Conservation (phyloP, 2,329 filamentous ascomycete genomes). For the Periconia digitata region DNA sequence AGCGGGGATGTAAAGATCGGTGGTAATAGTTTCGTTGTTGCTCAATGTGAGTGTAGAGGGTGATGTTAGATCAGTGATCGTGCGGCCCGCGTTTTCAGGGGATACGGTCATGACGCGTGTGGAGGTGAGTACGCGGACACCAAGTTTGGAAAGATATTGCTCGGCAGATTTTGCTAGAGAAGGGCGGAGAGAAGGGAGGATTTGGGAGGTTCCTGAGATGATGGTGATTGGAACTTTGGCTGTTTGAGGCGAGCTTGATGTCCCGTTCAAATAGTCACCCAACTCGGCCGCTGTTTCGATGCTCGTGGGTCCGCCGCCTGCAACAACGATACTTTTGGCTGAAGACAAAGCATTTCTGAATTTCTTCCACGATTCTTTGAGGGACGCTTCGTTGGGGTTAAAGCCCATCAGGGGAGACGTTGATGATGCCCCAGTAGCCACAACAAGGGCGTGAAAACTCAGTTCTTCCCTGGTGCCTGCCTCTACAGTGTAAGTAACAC, state of each 20-base stretch:
- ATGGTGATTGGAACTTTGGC: conserved; percentile 42
- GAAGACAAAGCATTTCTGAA: conserved; percentile 43
- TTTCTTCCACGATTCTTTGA: conserved; percentile 25
- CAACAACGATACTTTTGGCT: conserved; percentile 51
- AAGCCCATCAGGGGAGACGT: conserved; percentile 39
- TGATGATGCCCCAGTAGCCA: conserved; percentile 42
- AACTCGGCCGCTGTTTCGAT: conserved; percentile 55
- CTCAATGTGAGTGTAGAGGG: conserved; percentile 42
- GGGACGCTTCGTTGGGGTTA: conserved; percentile 35
- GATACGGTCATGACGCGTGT: conserved; percentile 39
- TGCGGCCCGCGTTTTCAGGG: conserved; percentile 19
- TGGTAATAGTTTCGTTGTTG: conserved; percentile 39
- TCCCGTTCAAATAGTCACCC: conserved; percentile 46
- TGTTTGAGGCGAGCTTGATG: conserved; percentile 42
- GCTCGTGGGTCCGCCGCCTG: conserved; percentile 52
- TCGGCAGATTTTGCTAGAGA: conserved; percentile 33
- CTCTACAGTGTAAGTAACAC: conserved; percentile 28
- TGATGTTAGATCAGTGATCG: conserved; percentile 40
- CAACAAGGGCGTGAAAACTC: conserved; percentile 38
- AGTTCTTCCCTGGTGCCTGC: conserved; percentile 28
- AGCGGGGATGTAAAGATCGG: conserved; percentile 41
- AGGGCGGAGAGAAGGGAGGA: conserved; percentile 32
- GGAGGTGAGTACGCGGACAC: conserved; percentile 52
- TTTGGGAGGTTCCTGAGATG: conserved; percentile 29
- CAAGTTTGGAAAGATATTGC: conserved; percentile 43